Evolutionary conservation across 768 basidiomycete genomes (phyloP), one percentile per base, ranked within the genome.

Genomic region (Termitomyces sp.): DNA sequence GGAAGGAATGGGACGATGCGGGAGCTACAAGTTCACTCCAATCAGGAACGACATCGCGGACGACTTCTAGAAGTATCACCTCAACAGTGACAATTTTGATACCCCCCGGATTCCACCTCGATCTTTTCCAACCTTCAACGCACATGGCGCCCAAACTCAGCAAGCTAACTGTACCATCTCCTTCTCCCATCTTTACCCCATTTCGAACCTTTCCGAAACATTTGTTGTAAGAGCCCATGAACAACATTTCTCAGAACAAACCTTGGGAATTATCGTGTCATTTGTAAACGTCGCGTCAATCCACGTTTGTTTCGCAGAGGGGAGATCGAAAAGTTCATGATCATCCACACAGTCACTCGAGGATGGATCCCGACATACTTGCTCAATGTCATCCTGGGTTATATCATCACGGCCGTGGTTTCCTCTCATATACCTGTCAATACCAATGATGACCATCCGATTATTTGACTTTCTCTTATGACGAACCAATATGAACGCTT

Each of bases 111-210:
- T 98, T 98, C 92, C 93, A 98, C 51, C 86, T 76, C 57, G 79
- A 79, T 53, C 85, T 77, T 68, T 89, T 90, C 96, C 95, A 97
- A 7, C 95, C 96, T 65, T 94, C 92, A 11, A 89, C 86, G 63
- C 96, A 98, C 94, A 98, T 97, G n/a, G 90, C 85, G 15, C 94
- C 96, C 50, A 94, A 76, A 60, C 89, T 91, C 32, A 95, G 64
- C 39, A 94, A 71, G 61, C 85, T 84, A 22, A 94, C 94, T 2
- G 97, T 98, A 12, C 97, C 96, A 67, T 98, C 97, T 7, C 94
- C 96, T 73, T 97, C 94, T 38, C 93, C 92, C 70, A 95, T 85
- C 60, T 89, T 91, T 50, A 98, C 91, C 11, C 95, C 95, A 58
- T 90, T 92, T 50, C 79, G 74, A 45, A 91, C 73, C 86, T 86